Evolutionary conservation across 768 basidiomycete genomes (phyloP).

Genomic region (Favolaschia claudopus): DNA sequence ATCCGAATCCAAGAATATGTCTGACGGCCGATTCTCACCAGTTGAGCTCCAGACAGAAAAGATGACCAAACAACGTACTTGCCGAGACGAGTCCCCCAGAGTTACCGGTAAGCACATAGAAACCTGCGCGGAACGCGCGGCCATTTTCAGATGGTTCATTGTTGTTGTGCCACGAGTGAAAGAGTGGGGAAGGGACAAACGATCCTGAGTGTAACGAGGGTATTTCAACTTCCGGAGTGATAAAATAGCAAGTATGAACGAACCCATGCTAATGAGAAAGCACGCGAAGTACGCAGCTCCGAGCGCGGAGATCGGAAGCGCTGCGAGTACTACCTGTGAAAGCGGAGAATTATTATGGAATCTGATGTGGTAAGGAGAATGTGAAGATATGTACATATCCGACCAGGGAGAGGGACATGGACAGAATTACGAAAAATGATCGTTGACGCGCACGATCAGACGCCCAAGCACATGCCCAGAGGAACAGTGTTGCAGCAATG

Average conservation of each 20-base stretch:
- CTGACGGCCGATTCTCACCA: neutral
- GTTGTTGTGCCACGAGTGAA: slow-evolving; percentile 10
- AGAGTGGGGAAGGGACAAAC: neutral
- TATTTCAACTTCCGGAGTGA: too few relatives aligned
- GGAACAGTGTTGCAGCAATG: neutral
- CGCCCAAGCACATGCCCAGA: neutral
- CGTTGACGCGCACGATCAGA: neutral
- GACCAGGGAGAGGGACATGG: neutral
- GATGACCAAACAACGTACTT: neutral
- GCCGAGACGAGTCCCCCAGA: neutral
- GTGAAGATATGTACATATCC: neutral
- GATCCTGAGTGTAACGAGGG: neutral
- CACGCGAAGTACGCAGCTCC: slow-evolving; percentile 7
- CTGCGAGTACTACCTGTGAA: neutral
- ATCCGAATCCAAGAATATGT: neutral
- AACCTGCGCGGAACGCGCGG: neutral
- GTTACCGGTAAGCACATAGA: neutral
- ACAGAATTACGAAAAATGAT: neutral
- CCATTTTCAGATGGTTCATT: slow-evolving; percentile 1
- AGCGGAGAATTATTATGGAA: neutral
- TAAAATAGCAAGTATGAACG: neutral
- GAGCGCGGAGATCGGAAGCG: neutral
- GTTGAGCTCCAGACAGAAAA: neutral
- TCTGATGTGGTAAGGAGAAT: neutral
- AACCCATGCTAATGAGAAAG: slow-evolving; percentile 1